Base-by-base conservation (phyloP, 202 grass and related monocot genomes). In the Setaria viridis region DNA sequence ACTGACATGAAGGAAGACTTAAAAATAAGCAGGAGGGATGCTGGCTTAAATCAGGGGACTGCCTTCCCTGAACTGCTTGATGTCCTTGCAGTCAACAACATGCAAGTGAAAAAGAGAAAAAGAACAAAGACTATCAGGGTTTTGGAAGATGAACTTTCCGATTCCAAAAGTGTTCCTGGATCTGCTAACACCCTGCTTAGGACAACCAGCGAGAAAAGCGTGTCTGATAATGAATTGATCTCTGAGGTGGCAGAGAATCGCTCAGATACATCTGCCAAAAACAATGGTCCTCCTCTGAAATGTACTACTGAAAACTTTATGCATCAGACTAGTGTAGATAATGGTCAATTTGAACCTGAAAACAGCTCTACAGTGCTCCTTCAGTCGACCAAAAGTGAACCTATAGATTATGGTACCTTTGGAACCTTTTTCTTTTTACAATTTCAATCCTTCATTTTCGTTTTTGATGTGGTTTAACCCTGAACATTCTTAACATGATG, bases 31-130 rank as follows among this genome's bases (percentile, higher is more conserved):
- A 70, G 59, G 62, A 84, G 67, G 62, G 75, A 47, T 79, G 62
- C 68, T 55, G 53, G 70, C 33, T 73, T 59, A 43, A 79, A 74
- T 80, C 60, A 15, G 42, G 72, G 11, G 20, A 67, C 55, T 53
- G 67, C 21, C 29, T 74, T 82, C 39, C 72, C 48, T 53, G 17
- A 50, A 73, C 65, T 48, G 2, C 67, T 68, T 73, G 82, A 82
- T 81, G 48, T 49, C 66, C 71, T 72, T 85, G 71, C 76, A 51
- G 48, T 81, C 16, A 78, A 80, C 56, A 72, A 67, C n/a, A 37
- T 88, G 48, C 81, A 76, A 5, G 64, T 79, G 33, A 48, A 53
- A 73, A 91, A 37, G 73, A 88, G 66, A 62, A 92, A 90, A 89
- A 87, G 83, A 80, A 82, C 90, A 33, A 86, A 62, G 73, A 86